Conservation (phyloP, 495 filamentous ascomycete genomes). For the Peziza echinospora region DNA sequence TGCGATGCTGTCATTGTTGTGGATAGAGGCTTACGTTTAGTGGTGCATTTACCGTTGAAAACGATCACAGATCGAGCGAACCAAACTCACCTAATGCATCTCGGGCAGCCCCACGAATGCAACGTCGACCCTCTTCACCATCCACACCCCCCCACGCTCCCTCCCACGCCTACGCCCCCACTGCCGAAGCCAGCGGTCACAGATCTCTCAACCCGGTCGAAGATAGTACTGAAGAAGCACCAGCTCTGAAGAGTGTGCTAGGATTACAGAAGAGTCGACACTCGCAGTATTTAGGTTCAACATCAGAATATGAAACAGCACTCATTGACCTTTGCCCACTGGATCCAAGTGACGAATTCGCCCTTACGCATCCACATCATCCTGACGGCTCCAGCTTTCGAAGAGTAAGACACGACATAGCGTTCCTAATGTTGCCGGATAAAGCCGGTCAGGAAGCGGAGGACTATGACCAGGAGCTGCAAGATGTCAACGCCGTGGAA, state of each 20-base stretch:
- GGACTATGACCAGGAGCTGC: constrained; percentile 34
- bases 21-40: neutral
- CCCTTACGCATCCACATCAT: constrained; percentile 21
- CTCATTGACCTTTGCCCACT: constrained; percentile 50
- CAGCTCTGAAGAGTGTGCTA: constrained; percentile 21
- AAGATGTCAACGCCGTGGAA: constrained; percentile 50
- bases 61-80: constrained; percentile 31
- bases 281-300: constrained; percentile 43
- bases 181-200: neutral
- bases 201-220: neutral
- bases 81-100: too few species aligned
- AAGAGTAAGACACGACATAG: constrained; percentile 60
- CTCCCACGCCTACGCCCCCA: neutral
- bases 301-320: constrained; percentile 51
- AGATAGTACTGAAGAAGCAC: constrained; percentile 3
- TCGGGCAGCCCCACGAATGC: too few species aligned
- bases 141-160: constrained; percentile 28
- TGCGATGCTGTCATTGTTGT: neutral
- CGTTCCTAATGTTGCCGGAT: constrained; percentile 51
- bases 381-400: constrained; percentile 43
- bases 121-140: constrained; percentile 32
- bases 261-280: constrained; percentile 41
- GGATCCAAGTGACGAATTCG: constrained; percentile 49
- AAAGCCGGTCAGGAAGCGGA: constrained; percentile 32
- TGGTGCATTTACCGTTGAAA: constrained; percentile 27